phyloP scores from a whole-genome alignment of 805 yeast genomes.

The Starmerella asiatica region DNA sequence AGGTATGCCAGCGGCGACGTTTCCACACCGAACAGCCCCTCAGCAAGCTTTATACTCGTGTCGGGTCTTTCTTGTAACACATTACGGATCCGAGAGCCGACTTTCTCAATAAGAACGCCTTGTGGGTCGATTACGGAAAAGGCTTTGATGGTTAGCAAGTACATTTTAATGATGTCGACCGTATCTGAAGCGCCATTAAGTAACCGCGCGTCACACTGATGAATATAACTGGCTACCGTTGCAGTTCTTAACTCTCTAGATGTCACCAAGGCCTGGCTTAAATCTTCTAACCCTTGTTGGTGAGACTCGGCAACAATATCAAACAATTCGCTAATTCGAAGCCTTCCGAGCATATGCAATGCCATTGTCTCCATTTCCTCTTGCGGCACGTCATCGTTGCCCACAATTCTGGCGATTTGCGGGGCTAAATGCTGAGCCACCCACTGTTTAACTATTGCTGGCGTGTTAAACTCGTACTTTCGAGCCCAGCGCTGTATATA shows the following conservation, averaged over 20 bases:
- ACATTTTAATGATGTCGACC: slow-evolving; percentile 50
- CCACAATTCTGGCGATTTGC: background rate
- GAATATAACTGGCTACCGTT: slow-evolving; percentile 40
- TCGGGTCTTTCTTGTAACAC: slow-evolving; percentile 64
- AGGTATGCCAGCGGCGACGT: slow-evolving; percentile 38
- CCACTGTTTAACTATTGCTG: slow-evolving; percentile 9
- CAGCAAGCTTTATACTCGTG: slow-evolving; percentile 52
- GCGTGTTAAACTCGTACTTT: too few relatives aligned
- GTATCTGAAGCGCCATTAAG: slow-evolving; percentile 78
- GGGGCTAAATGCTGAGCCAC: background rate
- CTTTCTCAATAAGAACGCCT: slow-evolving; percentile 69
- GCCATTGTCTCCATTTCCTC: slow-evolving; percentile 3
- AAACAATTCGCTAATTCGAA: slow-evolving; percentile 46
- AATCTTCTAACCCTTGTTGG: slow-evolving; percentile 40
- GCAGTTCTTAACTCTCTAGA: slow-evolving; percentile 35
- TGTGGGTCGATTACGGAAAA: slow-evolving; percentile 72
- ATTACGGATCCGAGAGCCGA: slow-evolving; percentile 58
- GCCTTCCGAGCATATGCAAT: slow-evolving; percentile 20
- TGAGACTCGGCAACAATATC: slow-evolving; percentile 47
- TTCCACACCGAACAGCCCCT: slow-evolving; percentile 46
- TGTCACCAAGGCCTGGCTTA: slow-evolving; percentile 39
- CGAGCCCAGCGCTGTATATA: too few relatives aligned
- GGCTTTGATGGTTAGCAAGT: slow-evolving; percentile 56
- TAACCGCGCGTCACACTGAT: slow-evolving; percentile 33
- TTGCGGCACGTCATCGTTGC: slow-evolving; percentile 1